These are phyloP conservation scores for Mortierella sp. DNA, from an alignment of 371 early-diverging fungal genomes.

Conservation along the genomic window DNA sequence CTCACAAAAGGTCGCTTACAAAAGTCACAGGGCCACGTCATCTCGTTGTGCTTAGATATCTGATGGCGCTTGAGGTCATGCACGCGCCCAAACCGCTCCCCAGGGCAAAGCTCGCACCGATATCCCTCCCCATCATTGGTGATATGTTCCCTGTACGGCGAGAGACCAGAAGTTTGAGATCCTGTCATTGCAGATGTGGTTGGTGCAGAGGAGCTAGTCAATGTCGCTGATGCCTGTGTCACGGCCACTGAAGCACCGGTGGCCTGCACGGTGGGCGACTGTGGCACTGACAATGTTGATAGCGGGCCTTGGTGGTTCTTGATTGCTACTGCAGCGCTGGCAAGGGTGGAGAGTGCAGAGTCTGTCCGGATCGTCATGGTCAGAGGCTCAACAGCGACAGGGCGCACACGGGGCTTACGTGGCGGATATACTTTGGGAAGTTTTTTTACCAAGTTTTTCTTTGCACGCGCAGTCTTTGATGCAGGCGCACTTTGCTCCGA, in stretches of 20 bases:
- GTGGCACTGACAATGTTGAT: constrained; percentile 27
- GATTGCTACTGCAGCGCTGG: constrained; percentile 49
- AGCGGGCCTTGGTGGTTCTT: constrained; percentile 36
- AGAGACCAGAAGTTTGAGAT: constrained; percentile 7
- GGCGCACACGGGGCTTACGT: constrained; percentile 38
- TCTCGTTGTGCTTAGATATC: constrained; percentile 53
- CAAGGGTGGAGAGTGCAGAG: constrained; percentile 46
- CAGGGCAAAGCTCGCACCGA: constrained; percentile 47
- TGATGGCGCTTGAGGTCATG: constrained; percentile 54
- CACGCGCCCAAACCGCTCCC: constrained; percentile 53
- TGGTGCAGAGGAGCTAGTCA: not conserved
- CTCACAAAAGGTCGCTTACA: constrained; percentile 52
- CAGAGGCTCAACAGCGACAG: constrained; percentile 16
- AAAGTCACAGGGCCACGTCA: constrained; percentile 55
- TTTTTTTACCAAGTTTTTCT: constrained; percentile 15
- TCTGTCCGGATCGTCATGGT: constrained; percentile 39
- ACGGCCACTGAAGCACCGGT: constrained; percentile 1
- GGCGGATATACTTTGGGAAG: constrained; percentile 52
- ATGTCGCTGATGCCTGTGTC: not conserved
- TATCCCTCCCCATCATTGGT: constrained; percentile 37
- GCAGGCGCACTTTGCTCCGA: constrained; percentile 5
- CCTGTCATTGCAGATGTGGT: constrained; percentile 1
- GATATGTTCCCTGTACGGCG: constrained; percentile 7
- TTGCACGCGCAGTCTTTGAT: constrained; percentile 12
- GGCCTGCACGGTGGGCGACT: constrained; percentile 19